phyloP scores from a whole-genome alignment of 768 basidiomycete species.

The Hygrocybe punicea region DNA sequence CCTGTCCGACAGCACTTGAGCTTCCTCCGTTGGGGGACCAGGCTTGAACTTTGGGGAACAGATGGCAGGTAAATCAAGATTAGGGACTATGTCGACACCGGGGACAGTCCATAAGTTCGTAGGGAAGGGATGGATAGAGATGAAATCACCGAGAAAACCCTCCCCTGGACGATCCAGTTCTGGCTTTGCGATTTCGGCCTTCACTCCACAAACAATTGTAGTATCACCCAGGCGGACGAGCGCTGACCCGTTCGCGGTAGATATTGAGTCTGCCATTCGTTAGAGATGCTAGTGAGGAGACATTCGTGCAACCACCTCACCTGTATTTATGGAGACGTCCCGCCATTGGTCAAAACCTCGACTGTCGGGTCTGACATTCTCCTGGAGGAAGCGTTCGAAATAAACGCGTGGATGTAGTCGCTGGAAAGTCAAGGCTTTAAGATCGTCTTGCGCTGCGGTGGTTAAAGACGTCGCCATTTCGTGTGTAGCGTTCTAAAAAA shows the following conservation, averaged over 20 bases:
- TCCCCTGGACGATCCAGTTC: conserved; percentile 68
- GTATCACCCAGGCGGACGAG: conserved; percentile 89
- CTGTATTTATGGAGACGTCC: conserved; percentile 72
- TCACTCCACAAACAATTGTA: conserved; percentile 94
- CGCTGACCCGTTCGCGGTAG: conserved; percentile 89
- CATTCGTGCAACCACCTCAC: conserved; percentile 37
- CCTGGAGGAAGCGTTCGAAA: conserved; percentile 78
- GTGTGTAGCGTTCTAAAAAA: too few species aligned
- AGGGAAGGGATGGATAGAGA: not conserved
- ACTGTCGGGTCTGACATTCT: conserved; percentile 81
- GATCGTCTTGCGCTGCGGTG: conserved; percentile 30
- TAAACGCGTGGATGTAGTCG: conserved; percentile 87
- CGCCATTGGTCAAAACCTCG: conserved; percentile 68
- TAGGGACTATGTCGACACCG: conserved; percentile 62
- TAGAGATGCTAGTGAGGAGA: not conserved
- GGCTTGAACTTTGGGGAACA: conserved; percentile 94
- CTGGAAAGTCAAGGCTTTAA: conserved; percentile 67
- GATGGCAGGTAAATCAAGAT: conserved; percentile 88
- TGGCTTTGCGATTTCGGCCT: conserved; percentile 92
- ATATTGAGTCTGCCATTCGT: conserved; percentile 69
- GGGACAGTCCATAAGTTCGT: not conserved
- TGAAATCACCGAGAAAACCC: conserved; percentile 74
- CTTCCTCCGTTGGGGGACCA: conserved; percentile 92
- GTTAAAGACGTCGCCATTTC: not conserved
- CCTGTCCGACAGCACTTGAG: conserved; percentile 83